phyloP scores from a whole-genome alignment of 1,284 basidiomycete species.

The Rhodofomes roseus region DNA sequence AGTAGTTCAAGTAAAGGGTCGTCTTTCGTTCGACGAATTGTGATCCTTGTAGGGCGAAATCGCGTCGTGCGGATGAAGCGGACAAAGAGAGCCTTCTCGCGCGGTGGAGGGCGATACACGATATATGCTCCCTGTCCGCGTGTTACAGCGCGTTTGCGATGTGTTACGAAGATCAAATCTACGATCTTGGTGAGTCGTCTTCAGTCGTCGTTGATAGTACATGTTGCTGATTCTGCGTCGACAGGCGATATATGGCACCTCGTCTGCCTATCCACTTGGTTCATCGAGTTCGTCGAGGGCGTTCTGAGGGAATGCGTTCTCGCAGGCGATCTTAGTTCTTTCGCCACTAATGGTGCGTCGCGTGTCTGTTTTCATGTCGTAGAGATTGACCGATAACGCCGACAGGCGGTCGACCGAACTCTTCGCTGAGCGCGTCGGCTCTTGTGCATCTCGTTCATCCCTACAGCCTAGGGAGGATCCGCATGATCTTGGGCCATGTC shows the following conservation, averaged over 20 bases:
- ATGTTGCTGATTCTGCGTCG: background rate
- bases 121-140: slow-evolving; percentile 59
- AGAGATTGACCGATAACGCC: background rate
- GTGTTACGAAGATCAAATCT: slow-evolving; percentile 56
- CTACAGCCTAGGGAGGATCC: slow-evolving; percentile 47
- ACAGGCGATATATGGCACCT: slow-evolving; percentile 70
- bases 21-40: background rate
- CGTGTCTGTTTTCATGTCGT: background rate
- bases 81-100: slow-evolving; percentile 39
- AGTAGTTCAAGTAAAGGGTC: slow-evolving; percentile 29
- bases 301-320: slow-evolving; percentile 62
- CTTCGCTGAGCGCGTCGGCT: slow-evolving; percentile 26
- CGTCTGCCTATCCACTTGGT: slow-evolving; percentile 55
- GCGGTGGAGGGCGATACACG: slow-evolving; percentile 54
- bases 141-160: slow-evolving; percentile 62
- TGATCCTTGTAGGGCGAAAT: slow-evolving; percentile 33
- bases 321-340: slow-evolving; percentile 22
- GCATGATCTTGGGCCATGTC: slow-evolving; percentile 48
- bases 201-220: background rate
- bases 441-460: slow-evolving; percentile 63
- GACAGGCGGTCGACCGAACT: background rate
- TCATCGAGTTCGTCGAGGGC: slow-evolving; percentile 55
- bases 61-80: slow-evolving; percentile 25
- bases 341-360: background rate
- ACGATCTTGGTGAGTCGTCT: slow-evolving; percentile 49